Evolutionary conservation across 2,329 filamentous ascomycete species (phyloP).

Genomic region (Epichloe sibirici): DNA sequence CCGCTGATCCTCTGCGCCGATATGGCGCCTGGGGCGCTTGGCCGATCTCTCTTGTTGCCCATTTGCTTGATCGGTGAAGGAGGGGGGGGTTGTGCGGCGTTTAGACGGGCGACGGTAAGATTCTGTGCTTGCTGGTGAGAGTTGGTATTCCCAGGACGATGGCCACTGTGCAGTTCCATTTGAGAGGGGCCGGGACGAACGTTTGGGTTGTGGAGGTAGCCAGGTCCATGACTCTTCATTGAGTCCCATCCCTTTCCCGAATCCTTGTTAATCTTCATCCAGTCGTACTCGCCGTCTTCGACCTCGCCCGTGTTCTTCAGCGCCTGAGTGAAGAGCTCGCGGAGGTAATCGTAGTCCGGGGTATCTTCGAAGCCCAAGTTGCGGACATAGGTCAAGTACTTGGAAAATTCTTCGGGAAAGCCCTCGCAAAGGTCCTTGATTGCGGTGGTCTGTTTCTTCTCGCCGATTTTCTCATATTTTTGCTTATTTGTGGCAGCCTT

Average conservation of each 20-base stretch:
- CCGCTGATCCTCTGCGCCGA: constrained; percentile 66
- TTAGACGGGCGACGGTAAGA: constrained; percentile 80
- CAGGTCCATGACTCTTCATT: constrained; percentile 50
- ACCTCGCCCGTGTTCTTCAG: constrained; percentile 89
- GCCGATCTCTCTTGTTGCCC: constrained; percentile 62
- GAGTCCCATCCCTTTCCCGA: constrained; percentile 79
- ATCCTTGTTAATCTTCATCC: constrained; percentile 90
- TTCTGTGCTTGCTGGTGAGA: constrained; percentile 49
- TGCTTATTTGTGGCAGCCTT: constrained; percentile 77
- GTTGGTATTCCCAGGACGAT: constrained; percentile 52
- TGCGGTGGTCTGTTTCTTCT: constrained; percentile 97
- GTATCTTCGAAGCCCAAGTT: constrained; percentile 98
- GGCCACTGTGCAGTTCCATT: constrained; percentile 69
- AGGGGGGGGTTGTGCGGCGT: constrained; percentile 79
- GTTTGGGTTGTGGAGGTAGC: constrained; percentile 63
- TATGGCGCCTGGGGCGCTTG: constrained; percentile 64
- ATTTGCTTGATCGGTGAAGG: constrained; percentile 74
- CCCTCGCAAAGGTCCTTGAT: constrained; percentile 96
- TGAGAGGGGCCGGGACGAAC: constrained; percentile 68
- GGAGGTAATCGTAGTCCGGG: constrained; percentile 94
- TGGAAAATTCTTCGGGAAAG: constrained; percentile 94
- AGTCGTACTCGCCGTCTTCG: constrained; percentile 97
- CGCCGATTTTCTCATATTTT: constrained; percentile 99
- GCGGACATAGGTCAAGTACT: constrained; percentile 93
- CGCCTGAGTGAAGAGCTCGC: constrained; percentile 90